These are phyloP conservation scores for Paracoccidioides lutzii DNA, from an alignment of 2,329 filamentous ascomycete genomes.

Conservation along the genomic window DNA sequence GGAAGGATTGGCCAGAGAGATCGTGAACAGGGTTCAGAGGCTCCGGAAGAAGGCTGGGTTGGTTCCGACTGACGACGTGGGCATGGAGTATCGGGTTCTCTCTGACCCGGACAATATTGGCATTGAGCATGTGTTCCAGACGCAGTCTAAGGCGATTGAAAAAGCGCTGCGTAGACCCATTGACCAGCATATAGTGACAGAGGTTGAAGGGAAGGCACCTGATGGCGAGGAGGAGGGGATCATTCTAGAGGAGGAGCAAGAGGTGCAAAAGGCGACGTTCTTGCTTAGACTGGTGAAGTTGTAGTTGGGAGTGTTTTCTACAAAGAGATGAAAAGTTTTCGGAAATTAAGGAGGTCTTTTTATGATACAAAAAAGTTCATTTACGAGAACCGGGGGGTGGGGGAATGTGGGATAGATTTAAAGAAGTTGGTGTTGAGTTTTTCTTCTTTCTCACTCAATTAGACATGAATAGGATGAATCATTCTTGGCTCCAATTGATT, in stretches of 20 bases:
- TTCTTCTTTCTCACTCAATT: background rate
- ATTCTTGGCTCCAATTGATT: background rate
- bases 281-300: conserved; percentile 63
- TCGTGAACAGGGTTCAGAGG: conserved; percentile 85
- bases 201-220: conserved; percentile 45
- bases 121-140: conserved; percentile 54
- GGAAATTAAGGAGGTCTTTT: background rate
- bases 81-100: conserved; percentile 81
- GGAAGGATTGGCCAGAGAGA: conserved; percentile 80
- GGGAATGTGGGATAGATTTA: background rate
- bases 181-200: conserved; percentile 52
- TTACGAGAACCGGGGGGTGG: background rate
- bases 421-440: background rate
- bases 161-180: conserved; percentile 67
- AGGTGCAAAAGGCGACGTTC: conserved; percentile 72
- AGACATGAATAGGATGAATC: background rate
- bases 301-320: conserved; percentile 28
- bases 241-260: conserved; percentile 72
- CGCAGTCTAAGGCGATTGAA: conserved; percentile 55
- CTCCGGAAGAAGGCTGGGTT: conserved; percentile 88
- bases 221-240: conserved; percentile 44
- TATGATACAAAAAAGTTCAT: background rate
- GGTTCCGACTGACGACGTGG: conserved; percentile 82
- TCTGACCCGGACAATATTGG: conserved; percentile 67
- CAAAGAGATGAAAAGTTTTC: conserved; percentile 2